Conservation (phyloP, 2,329 filamentous ascomycete genomes). For the Cercospora nicotianae region DNA sequence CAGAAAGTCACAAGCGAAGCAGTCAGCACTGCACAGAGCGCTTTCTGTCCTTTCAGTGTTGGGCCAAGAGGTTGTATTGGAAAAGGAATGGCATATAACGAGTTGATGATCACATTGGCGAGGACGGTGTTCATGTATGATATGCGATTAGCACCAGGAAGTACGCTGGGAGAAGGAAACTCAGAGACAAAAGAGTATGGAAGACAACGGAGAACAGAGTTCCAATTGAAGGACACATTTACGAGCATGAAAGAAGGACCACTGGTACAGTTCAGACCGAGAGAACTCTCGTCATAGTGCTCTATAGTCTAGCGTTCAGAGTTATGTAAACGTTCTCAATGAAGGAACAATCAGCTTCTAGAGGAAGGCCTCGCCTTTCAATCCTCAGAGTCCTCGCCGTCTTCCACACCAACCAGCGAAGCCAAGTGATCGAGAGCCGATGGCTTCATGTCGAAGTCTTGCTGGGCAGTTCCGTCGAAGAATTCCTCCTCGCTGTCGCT, state of each 20-base stretch:
- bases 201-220: conserved; percentile 15
- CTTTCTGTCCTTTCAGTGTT: conserved; percentile 27
- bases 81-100: conserved; percentile 28
- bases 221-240: conserved; percentile 21
- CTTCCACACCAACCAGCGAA: neutral
- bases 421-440: neutral
- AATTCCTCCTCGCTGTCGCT: neutral
- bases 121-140: conserved; percentile 25
- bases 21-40: conserved; percentile 20
- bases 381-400: neutral
- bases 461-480: neutral
- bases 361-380: neutral
- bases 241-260: conserved; percentile 24
- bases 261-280: conserved; percentile 17
- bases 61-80: conserved; percentile 28
- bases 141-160: conserved; percentile 24
- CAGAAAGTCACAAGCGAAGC: neutral
- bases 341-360: neutral
- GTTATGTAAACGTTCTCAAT: neutral
- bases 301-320: neutral
- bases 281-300: neutral
- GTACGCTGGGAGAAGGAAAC: conserved; percentile 14
- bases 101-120: conserved; percentile 25
- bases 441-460: neutral
- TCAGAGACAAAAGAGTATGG: conserved; percentile 14